Evolutionary conservation across 2,329 filamentous ascomycete species (phyloP).

Genomic region (Sarocladium strictum): DNA sequence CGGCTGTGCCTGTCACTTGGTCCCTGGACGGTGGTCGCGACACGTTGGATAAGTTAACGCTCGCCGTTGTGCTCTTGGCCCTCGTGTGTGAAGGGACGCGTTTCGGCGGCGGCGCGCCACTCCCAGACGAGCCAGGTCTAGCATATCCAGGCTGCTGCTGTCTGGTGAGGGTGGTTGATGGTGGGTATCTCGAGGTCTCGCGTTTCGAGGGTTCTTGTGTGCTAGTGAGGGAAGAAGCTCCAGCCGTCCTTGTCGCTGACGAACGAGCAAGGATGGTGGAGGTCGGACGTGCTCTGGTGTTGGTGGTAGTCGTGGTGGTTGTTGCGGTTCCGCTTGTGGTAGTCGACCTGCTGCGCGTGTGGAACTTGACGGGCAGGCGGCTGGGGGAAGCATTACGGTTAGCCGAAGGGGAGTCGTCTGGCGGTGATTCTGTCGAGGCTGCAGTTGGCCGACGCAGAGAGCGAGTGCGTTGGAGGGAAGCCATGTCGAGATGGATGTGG

Average conservation of each 20-base stretch:
- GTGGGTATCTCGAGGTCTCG: slow-evolving; percentile 25
- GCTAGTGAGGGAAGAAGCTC: slow-evolving; percentile 7
- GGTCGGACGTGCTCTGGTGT: slow-evolving; percentile 11
- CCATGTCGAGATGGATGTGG: slow-evolving; percentile 25
- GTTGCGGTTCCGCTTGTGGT: slow-evolving; percentile 9
- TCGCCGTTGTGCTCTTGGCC: slow-evolving; percentile 24
- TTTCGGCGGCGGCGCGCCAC: slow-evolving; percentile 16
- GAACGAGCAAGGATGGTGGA: slow-evolving; percentile 17
- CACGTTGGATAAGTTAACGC: slow-evolving; percentile 20
- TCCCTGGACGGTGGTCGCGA: slow-evolving; percentile 25
- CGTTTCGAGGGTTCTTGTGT: slow-evolving; percentile 13
- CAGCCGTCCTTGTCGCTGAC: not conserved
- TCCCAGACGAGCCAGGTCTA: slow-evolving; percentile 25
- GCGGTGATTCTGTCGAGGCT: slow-evolving; percentile 12
- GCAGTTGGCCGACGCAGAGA: slow-evolving; percentile 39
- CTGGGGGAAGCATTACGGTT: slow-evolving; percentile 39
- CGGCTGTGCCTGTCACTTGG: not conserved
- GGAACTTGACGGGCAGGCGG: slow-evolving; percentile 40
- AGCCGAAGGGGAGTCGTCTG: slow-evolving; percentile 15
- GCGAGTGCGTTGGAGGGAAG: slow-evolving; percentile 39
- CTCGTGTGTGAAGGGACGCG: slow-evolving; percentile 21
- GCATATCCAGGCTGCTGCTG: slow-evolving; percentile 12
- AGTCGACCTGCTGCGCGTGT: slow-evolving; percentile 26
- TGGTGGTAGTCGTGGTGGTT: not conserved
- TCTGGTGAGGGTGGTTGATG: slow-evolving; percentile 26